Base-by-base conservation (phyloP, 495 filamentous ascomycete species). In the Entonaema liquescens region DNA sequence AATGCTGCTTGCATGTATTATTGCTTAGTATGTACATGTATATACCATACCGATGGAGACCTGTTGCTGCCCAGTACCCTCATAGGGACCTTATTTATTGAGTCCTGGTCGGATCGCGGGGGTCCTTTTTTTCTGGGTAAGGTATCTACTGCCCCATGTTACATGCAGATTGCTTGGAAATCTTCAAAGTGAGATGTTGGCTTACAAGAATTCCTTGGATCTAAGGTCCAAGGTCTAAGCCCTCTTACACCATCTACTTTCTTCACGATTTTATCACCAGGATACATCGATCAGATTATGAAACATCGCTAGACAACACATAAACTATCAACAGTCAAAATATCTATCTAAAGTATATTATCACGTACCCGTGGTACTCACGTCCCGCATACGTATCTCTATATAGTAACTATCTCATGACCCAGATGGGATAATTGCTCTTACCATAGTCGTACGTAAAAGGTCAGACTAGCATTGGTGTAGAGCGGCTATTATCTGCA, bases 31-130 rank as follows among this genome's bases (percentile, higher is more conserved):
- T 21, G 50, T 57, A 21, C 54, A 64, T 60, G 56, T 65, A 65
- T 47, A 35, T 67, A 59, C 47, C 17, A 31, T 29, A 26, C 35
- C 1, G 13, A 68, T 68, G 56, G 65, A 40, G 60, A 61, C 40
- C 55, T 31, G 21, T 72, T 72, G 70, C 54, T 72, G 70, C 70
- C 70, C 70, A 72, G 70, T 59, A 36, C 50, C 38, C 31, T 65
- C 47, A 40, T 55, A 59, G 47, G 54, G 38, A 21, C 56, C 61
- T 62, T 29, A 67, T 29, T 28, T 42, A 5, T 62, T 59, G 49
- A 72, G 53, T 59, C 63, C 59, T 40, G n/a, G 40, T 59, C 38
- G 11, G 44, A 65, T 68, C 57, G 49, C 64, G 55, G 57, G 63
- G 54, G 52, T 23, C 31, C 5, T 33, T 33, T 50, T 25, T 44